Percentiles rank a stretch among this genome's conserved stretches.
Conservation (phyloP, 2,329 filamentous ascomycete genomes). For the Phaeosphaeria sp. region DNA sequence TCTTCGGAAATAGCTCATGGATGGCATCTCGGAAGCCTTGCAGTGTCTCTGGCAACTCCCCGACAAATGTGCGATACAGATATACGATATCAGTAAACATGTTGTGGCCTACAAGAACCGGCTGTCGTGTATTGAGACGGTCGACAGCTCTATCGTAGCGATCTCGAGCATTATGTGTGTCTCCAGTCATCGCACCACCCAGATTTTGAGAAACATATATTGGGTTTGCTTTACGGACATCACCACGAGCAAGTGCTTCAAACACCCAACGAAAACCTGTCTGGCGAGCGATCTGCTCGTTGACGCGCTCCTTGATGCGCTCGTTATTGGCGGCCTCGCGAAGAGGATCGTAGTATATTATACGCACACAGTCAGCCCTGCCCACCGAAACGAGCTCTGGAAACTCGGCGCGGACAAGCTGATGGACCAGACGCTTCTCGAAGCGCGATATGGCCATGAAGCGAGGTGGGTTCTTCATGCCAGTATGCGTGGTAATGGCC, state of each 20-base stretch:
- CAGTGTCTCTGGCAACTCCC: constrained; percentile 60
- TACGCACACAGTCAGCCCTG: constrained; percentile 52
- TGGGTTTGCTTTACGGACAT: constrained; percentile 47
- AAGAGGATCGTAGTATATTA: constrained; percentile 50
- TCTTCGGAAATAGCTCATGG: constrained; percentile 61
- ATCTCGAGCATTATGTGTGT: constrained; percentile 43
- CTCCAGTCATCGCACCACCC: constrained; percentile 43
- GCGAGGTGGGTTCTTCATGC: constrained; percentile 20
- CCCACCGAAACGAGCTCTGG: constrained; percentile 53
- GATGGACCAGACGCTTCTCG: constrained; percentile 70
- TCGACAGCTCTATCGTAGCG: constrained; percentile 50
- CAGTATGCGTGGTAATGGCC: constrained; percentile 40
- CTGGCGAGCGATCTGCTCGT: constrained; percentile 51
- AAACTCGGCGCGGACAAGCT: constrained; percentile 69
- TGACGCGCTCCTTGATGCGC: constrained; percentile 45
- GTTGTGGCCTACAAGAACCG: constrained; percentile 69
- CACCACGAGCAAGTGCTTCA: constrained; percentile 51
- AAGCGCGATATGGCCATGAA: constrained; percentile 50
- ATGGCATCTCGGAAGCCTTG: constrained; percentile 60
- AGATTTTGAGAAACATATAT: constrained; percentile 43
- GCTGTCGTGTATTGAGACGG: constrained; percentile 54
- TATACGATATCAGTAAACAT: constrained; percentile 70
- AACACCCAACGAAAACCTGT: constrained; percentile 60
- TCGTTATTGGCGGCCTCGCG: constrained; percentile 52
- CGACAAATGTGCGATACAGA: constrained; percentile 68